phyloP scores from a whole-genome alignment of 148 eudicot species.

The Persicaria maculosa region DNA sequence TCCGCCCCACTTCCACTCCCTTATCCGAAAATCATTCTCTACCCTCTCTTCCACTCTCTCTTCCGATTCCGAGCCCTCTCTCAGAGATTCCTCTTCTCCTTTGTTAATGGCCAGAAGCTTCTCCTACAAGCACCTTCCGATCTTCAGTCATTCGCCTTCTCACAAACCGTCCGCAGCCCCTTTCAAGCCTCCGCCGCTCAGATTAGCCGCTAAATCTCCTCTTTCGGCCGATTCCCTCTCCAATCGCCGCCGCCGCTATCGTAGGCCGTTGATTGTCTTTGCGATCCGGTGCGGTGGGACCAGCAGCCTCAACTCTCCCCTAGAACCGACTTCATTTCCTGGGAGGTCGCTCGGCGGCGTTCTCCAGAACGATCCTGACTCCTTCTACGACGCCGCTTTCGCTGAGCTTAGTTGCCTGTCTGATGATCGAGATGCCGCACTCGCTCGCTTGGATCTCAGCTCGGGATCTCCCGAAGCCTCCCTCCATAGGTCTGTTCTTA shows the following conservation, averaged over 20 bases:
- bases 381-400: conserved; percentile 46
- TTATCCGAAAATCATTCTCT: not conserved
- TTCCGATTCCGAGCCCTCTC: not conserved
- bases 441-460: conserved; percentile 36
- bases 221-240: not conserved
- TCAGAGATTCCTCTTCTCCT: not conserved
- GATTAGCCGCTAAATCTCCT: conserved; percentile 4
- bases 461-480: conserved; percentile 45
- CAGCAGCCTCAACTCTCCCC: conserved; percentile 53
- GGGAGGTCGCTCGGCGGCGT: conserved; percentile 52
- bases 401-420: conserved; percentile 41
- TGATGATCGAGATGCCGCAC: conserved; percentile 47
- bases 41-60: not conserved
- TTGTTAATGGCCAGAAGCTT: conserved; percentile 15
- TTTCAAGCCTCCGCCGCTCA: conserved; percentile 6
- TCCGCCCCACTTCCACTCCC: not conserved
- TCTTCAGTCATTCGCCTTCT: conserved; percentile 6
- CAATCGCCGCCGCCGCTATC: not conserved
- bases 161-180: conserved; percentile 3
- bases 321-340: conserved; percentile 36
- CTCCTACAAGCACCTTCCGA: not conserved
- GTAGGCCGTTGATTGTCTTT: conserved; percentile 5
- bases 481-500: conserved; percentile 56
- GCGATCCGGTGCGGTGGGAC: conserved; percentile 15
- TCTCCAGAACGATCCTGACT: conserved; percentile 38